A percentile compares a stretch with the other conserved stretches of the same genome.
Conservation (phyloP, 331 rosid genomes). For the Acacia concinna region DNA sequence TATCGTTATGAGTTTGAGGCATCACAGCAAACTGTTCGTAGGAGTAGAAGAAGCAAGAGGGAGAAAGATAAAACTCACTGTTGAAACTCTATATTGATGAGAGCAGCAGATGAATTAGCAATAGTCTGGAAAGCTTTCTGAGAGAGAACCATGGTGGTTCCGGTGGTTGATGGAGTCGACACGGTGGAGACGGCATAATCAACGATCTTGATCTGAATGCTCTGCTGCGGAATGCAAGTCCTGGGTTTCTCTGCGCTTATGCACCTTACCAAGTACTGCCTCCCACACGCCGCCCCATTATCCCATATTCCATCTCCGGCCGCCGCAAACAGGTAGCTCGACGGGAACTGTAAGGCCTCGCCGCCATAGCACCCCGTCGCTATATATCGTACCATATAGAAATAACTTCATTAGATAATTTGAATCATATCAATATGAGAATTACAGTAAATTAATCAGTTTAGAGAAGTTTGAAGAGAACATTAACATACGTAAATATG, state of each 20-base stretch:
- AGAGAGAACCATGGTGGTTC: slow-evolving; percentile 61
- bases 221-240: slow-evolving; percentile 12
- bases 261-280: slow-evolving; percentile 63
- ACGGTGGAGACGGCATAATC: slow-evolving; percentile 28
- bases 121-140: slow-evolving; percentile 55
- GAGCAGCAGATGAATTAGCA: slow-evolving; percentile 5
- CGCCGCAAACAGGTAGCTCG: slow-evolving; percentile 55
- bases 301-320: slow-evolving; percentile 68
- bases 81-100: slow-evolving; percentile 17
- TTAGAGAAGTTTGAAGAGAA: neutral
- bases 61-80: neutral
- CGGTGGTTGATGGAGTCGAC: slow-evolving; percentile 25
- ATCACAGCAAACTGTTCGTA: neutral
- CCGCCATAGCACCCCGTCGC: slow-evolving; percentile 67
- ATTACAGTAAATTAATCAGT: neutral
- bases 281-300: slow-evolving; percentile 68
- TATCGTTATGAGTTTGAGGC: neutral
- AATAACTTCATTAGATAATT: neutral
- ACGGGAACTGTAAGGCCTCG: slow-evolving; percentile 51
- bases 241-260: slow-evolving; percentile 38
- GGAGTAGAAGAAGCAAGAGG: neutral
- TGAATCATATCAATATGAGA: neutral
- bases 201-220: slow-evolving; percentile 28
- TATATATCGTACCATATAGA: slow-evolving; percentile 4
- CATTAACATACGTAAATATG: slow-evolving; percentile 66